Percentiles rank a stretch among this genome's conserved stretches.
These are phyloP conservation scores for Coniella vitis DNA, from an alignment of 2,329 filamentous ascomycete genomes.

Conservation along the genomic window DNA sequence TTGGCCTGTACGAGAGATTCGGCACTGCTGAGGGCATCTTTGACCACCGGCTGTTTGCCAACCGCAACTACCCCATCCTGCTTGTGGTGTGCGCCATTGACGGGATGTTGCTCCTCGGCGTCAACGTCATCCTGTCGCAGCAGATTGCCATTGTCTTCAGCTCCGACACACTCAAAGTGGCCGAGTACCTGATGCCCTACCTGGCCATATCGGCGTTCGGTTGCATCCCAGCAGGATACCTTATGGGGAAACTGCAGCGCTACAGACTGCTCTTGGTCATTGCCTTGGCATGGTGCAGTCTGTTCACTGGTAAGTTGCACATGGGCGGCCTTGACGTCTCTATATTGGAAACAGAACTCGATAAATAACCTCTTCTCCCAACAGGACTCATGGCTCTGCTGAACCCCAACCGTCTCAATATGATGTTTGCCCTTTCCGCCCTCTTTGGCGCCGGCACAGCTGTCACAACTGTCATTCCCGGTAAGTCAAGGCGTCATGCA, in stretches of 20 bases:
- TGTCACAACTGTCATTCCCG: constrained; percentile 9
- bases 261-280: constrained; percentile 4
- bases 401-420: constrained; percentile 1
- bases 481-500: neutral
- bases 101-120: constrained; percentile 10
- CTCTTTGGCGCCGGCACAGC: constrained; percentile 9
- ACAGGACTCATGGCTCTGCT: constrained; percentile 9
- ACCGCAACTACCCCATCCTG: constrained; percentile 6
- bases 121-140: constrained; percentile 9
- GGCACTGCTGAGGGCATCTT: constrained; percentile 3
- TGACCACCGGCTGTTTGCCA: constrained; percentile 10
- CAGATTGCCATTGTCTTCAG: constrained; percentile 9
- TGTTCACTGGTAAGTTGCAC: constrained; percentile 11
- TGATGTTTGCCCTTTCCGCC: constrained; percentile 7
- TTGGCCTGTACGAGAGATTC: constrained; percentile 5
- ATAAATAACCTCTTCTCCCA: neutral
- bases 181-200: constrained; percentile 5
- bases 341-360: too few species aligned
- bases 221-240: constrained; percentile 7
- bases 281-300: constrained; percentile 7
- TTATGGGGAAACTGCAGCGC: constrained; percentile 4
- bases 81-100: constrained; percentile 10
- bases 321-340: too few species aligned
- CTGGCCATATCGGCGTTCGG: constrained; percentile 8
- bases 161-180: constrained; percentile 6